Evolutionary conservation across 1,284 basidiomycete species (phyloP), one percentile per base, ranked within the genome.

Genomic region (Leccinum griseonigrum): DNA sequence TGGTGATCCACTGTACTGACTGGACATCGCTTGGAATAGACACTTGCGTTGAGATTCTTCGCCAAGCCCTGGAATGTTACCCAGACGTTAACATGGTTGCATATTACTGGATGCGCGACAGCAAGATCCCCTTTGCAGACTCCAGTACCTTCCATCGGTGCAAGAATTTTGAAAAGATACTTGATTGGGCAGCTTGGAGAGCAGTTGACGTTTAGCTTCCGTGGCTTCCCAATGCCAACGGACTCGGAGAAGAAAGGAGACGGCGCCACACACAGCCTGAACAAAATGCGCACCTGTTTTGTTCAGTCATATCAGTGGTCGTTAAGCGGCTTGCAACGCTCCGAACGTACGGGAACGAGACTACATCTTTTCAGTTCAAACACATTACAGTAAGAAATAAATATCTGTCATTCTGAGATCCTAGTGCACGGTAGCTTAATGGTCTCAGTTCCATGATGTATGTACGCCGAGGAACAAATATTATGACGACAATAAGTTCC

Each of bases 11-110:
- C 22, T 26, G n/a, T 38, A 16, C 26, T 52, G 26, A 58, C 22
- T 40, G 14, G 34, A 38, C 16, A n/a, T 14, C 11, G 8, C 26
- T 29, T 28, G 34, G 32, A 22, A 36, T 28, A 56, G 58, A 48
- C 9, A 46, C 38, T 18, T 55, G 58, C 29, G 40, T 56, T 14
- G 58, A 59, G 6, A n/a, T 59, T 1, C 43, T 59, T 11, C 58
- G 58, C 16, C 58, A 55, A 54, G 52, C 52, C 14, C 18, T 59
- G 14, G 55, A 36, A 16, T 59, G 58, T 22, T 48, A 59, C 31
- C 58, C 58, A 3, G 58, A 59, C 40, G 22, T 48, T 3, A 59
- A 56, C 7, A 59, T 59, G 58, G 52, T 59, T 18, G 11, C 43
- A n/a, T 59, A 59, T 43, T 59, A 59, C 52, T 59, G 56, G 56